Conservation (phyloP, 1,139 yeast species). For the Arxiozyma telluris region DNA sequence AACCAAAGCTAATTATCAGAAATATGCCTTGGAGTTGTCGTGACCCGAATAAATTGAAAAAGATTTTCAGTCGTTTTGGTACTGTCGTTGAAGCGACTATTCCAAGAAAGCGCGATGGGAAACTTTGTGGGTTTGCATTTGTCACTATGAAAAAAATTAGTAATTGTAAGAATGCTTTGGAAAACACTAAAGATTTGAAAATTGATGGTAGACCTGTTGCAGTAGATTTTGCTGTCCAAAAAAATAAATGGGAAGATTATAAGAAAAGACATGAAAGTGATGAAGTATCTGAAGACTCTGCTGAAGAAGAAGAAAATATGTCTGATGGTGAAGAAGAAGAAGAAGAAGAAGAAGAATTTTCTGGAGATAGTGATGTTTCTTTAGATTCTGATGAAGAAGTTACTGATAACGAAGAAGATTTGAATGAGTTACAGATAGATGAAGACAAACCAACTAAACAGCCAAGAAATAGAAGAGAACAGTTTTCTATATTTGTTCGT, state of each 20-base stretch:
- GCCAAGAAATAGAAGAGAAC: slow-evolving; percentile 53
- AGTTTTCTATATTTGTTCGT: slow-evolving; percentile 72
- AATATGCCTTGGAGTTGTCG: slow-evolving; percentile 95
- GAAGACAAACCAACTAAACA: slow-evolving; percentile 32
- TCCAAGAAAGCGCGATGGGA: slow-evolving; percentile 82
- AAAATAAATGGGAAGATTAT: slow-evolving; percentile 64
- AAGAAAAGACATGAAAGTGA: slow-evolving; percentile 36
- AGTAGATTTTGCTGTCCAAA: slow-evolving; percentile 88
- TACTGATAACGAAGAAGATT: slow-evolving; percentile 25
- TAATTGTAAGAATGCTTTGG: slow-evolving; percentile 76
- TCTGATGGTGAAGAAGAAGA: slow-evolving; percentile 31
- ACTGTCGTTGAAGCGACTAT: slow-evolving; percentile 83
- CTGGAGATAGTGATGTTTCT: slow-evolving; percentile 21
- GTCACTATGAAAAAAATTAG: slow-evolving; percentile 77
- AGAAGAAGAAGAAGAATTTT: slow-evolving; percentile 22
- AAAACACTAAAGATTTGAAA: slow-evolving; percentile 61
- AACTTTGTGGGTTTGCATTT: slow-evolving; percentile 91
- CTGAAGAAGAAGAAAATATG: slow-evolving; percentile 32
- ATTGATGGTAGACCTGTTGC: slow-evolving; percentile 90
- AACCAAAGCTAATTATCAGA: slow-evolving; percentile 78
- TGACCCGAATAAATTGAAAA: slow-evolving; percentile 61
- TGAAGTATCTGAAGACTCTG: slow-evolving; percentile 32
- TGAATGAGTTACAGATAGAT: slow-evolving; percentile 31
- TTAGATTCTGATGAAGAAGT: slow-evolving; percentile 26
- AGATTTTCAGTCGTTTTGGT: slow-evolving; percentile 68